A percentile compares a stretch with the other conserved stretches of the same genome.
These are phyloP conservation scores for Phytophthora sansomeana DNA, from an alignment of 352 stramenopile genomes.

Conservation along the genomic window DNA sequence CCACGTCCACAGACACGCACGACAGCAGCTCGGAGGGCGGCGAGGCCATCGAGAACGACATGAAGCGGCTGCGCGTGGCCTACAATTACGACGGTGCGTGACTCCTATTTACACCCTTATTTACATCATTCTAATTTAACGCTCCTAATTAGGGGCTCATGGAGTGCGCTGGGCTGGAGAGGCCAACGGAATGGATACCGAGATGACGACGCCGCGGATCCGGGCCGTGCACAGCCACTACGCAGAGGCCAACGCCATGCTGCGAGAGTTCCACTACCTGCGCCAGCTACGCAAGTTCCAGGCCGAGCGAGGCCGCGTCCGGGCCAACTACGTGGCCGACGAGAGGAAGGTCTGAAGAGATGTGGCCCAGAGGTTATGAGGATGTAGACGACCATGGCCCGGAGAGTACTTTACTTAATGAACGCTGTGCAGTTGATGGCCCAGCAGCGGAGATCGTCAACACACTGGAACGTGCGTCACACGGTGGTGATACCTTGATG, in stretches of 20 bases:
- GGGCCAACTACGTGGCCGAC: slow-evolving; percentile 48
- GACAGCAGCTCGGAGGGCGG: slow-evolving; percentile 33
- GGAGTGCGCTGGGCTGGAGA: slow-evolving; percentile 35
- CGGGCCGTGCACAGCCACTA: slow-evolving; percentile 39
- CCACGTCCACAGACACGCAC: slow-evolving; percentile 21
- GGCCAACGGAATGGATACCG: slow-evolving; percentile 31
- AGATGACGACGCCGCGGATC: slow-evolving; percentile 36
- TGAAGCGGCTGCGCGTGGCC: slow-evolving; percentile 79
- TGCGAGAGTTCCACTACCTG: slow-evolving; percentile 79
- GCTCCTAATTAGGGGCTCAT: slow-evolving; percentile 1
- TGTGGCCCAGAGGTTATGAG: neutral
- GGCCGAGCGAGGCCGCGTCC: slow-evolving; percentile 55
- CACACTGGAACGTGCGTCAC: neutral
- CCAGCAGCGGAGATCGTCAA: no score
- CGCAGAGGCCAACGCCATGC: slow-evolving; percentile 60
- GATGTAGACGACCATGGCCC: no score
- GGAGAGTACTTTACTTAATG: no score
- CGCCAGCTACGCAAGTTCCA: slow-evolving; percentile 82
- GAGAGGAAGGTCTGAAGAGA: slow-evolving; percentile 28
- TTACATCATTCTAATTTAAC: neutral
- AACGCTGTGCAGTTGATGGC: no score
- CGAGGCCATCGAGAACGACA: slow-evolving; percentile 70
- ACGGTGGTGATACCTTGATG: neutral
- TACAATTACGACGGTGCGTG: slow-evolving; percentile 61
- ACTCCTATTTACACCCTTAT: neutral